Evolutionary conservation across 2,329 filamentous ascomycete genomes (phyloP).

Genomic region (Didymella sp.): DNA sequence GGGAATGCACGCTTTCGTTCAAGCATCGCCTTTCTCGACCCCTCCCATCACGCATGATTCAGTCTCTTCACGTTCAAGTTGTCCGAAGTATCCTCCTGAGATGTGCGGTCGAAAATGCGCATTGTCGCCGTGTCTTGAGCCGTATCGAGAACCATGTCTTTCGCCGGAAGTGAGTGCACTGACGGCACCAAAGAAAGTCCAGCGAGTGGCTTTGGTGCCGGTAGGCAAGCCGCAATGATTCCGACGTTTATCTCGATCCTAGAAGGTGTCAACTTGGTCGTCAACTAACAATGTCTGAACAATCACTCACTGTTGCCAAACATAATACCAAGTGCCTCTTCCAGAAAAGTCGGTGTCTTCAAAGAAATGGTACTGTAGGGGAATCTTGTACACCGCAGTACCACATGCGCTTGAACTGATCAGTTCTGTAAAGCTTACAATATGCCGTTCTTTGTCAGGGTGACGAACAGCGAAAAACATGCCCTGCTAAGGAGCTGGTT

Average conservation of each 20-base stretch:
- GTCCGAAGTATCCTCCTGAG: not conserved
- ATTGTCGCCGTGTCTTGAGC: not conserved
- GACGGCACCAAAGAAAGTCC: not conserved
- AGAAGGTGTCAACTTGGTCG: not conserved
- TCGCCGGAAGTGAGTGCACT: constrained; percentile 1
- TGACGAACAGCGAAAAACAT: not conserved
- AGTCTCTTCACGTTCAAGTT: not conserved
- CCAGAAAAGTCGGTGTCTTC: constrained; percentile 4
- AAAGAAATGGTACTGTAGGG: not conserved
- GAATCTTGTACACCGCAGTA: not conserved
- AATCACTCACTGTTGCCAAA: constrained; percentile 2
- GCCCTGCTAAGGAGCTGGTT: not conserved
- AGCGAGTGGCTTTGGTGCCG: constrained; percentile 1
- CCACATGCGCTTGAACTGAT: not conserved
- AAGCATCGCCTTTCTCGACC: not conserved
- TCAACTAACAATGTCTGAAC: no score
- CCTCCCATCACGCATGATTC: not conserved
- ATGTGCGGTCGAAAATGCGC: not conserved
- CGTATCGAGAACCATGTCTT: not conserved
- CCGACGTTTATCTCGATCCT: constrained; percentile 3
- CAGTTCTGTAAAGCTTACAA: not conserved
- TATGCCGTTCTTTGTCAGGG: not conserved
- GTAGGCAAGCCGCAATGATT: not conserved
- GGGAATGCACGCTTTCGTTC: not conserved
- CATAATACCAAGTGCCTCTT: not conserved